Conservation (phyloP, 2,329 filamentous ascomycete species). For the Rugonectria rugulosa region DNA sequence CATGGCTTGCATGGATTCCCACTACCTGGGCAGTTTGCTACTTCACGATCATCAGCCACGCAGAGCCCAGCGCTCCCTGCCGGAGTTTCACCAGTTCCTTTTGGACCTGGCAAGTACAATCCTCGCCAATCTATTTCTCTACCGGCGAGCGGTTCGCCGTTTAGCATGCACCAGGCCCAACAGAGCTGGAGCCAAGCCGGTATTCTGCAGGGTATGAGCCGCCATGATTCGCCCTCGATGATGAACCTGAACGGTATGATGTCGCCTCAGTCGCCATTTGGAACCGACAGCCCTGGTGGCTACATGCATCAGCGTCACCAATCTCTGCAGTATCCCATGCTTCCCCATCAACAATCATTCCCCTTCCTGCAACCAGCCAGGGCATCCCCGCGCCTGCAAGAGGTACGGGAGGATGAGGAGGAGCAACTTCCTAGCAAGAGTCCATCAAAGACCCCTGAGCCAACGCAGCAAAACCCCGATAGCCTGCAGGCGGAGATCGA, state of each 20-base stretch:
- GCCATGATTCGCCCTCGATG: constrained; percentile 71
- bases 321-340: constrained; percentile 64
- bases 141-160: constrained; percentile 69
- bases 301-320: constrained; percentile 64
- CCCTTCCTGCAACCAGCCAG: constrained; percentile 61
- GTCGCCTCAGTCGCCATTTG: constrained; percentile 71
- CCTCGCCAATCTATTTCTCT: constrained; percentile 77
- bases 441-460: constrained; percentile 63
- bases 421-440: constrained; percentile 65
- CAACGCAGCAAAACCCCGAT: constrained; percentile 59
- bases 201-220: constrained; percentile 60
- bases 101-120: constrained; percentile 68
- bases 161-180: constrained; percentile 70
- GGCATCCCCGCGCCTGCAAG: constrained; percentile 70
- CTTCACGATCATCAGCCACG: constrained; percentile 65
- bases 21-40: constrained; percentile 66
- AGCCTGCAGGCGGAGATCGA: constrained; percentile 87
- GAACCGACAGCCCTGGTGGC: constrained; percentile 56
- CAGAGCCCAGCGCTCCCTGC: constrained; percentile 71
- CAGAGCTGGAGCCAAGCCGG: constrained; percentile 66
- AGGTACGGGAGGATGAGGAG: constrained; percentile 73
- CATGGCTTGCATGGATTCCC: constrained; percentile 62
- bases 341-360: constrained; percentile 64
- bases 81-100: constrained; percentile 76
- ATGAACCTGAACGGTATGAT: constrained; percentile 61